Percentiles rank a stretch among this genome's conserved stretches.
phyloP scores from a whole-genome alignment of 2,329 filamentous ascomycete species.

The Colletotrichum shisoi region DNA sequence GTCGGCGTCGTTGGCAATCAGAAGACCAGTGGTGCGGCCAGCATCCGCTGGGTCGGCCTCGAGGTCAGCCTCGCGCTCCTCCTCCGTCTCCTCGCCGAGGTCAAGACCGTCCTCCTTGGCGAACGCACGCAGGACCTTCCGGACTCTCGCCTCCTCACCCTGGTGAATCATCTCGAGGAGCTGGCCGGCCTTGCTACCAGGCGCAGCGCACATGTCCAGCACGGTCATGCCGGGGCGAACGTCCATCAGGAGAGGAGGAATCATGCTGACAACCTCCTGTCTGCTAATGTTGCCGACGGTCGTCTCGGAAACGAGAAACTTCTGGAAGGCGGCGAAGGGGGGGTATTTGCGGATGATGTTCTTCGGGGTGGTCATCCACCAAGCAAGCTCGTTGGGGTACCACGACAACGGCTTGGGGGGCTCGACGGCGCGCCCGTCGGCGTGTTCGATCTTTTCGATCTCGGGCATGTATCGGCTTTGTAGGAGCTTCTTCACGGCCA shows the following conservation, averaged over 20 bases:
- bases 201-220: conserved; percentile 93
- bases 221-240: conserved; percentile 90
- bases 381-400: conserved; percentile 95
- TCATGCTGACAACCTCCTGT: conserved; percentile 99
- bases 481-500: conserved; percentile 87
- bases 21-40: conserved; percentile 86
- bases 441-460: conserved; percentile 82
- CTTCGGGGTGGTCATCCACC: conserved; percentile 98
- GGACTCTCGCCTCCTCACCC: conserved; percentile 87
- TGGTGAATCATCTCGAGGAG: conserved; percentile 92
- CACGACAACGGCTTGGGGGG: conserved; percentile 83
- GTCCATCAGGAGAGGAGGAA: conserved; percentile 92
- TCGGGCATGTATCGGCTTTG: conserved; percentile 89
- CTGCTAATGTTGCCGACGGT: conserved; percentile 96
- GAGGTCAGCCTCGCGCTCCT: conserved; percentile 61
- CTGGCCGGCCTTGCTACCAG: conserved; percentile 96
- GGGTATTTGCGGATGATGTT: conserved; percentile 92
- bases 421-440: conserved; percentile 82
- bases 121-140: conserved; percentile 71
- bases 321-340: conserved; percentile 94
- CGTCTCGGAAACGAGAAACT: conserved; percentile 96
- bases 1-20: conserved; percentile 95
- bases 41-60: conserved; percentile 72
- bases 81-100: conserved; percentile 57
- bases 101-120: conserved; percentile 68